These are phyloP conservation scores for Starmerella stigmatis DNA, from an alignment of 805 yeast genomes.

Conservation along the genomic window DNA sequence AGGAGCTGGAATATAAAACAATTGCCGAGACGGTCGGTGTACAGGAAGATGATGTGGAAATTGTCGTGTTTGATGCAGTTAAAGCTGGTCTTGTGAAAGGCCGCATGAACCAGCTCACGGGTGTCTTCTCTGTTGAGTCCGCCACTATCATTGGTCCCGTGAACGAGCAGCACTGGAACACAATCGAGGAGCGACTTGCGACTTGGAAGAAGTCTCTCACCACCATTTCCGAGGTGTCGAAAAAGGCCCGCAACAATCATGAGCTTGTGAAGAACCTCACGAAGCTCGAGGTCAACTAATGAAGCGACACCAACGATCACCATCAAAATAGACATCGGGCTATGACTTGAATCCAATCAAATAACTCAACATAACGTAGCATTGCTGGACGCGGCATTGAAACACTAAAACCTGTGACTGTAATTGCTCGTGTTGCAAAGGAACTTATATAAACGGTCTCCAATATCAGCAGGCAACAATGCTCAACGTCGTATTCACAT, in stretches of 20 bases:
- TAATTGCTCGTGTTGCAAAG: no score
- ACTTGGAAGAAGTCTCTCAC: conserved; percentile 31
- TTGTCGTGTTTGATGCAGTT: conserved; percentile 35
- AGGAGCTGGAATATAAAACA: conserved; percentile 28
- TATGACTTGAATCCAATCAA: not conserved
- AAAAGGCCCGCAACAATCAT: conserved; percentile 16
- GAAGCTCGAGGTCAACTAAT: conserved; percentile 19
- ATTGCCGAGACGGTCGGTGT: conserved; percentile 30
- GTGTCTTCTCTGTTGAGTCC: conserved; percentile 32
- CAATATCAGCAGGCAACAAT: no score
- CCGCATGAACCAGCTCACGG: conserved; percentile 34
- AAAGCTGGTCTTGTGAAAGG: conserved; percentile 36
- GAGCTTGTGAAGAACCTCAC: conserved; percentile 17
- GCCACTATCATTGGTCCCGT: conserved; percentile 32
- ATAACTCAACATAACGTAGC: not conserved
- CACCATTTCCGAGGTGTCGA: conserved; percentile 13
- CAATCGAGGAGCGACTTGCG: conserved; percentile 28
- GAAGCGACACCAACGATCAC: not conserved
- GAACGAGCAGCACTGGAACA: conserved; percentile 33
- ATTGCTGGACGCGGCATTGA: no score
- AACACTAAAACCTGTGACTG: no score
- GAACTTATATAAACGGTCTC: no score
- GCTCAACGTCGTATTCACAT: no score
- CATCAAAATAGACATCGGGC: not conserved
- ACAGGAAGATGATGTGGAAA: conserved; percentile 31